Conservation (phyloP, 805 yeast species). For the Lachancea waltii region DNA sequence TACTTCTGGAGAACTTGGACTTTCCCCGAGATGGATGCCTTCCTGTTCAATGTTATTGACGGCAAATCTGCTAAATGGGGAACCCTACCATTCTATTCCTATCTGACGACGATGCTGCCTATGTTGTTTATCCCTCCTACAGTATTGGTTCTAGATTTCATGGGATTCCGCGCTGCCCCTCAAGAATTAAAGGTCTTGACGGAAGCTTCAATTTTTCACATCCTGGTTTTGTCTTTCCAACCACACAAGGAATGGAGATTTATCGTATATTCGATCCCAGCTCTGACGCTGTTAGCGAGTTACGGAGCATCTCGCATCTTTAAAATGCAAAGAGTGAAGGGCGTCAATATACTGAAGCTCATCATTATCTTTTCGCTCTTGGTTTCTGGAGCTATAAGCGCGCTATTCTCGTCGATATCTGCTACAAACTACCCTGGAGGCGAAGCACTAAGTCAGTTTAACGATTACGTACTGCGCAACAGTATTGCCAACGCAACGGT, state of each 20-base stretch:
- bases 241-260: conserved; percentile 96
- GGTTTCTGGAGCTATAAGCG: conserved; percentile 37
- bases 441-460: conserved; percentile 51
- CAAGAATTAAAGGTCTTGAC: conserved; percentile 40
- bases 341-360: conserved; percentile 24
- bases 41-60: conserved; percentile 65
- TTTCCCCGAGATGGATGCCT: conserved; percentile 73
- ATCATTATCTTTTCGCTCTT: conserved; percentile 32
- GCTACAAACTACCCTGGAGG: conserved; percentile 89
- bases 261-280: conserved; percentile 68
- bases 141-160: conserved; percentile 35
- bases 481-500: conserved; percentile 35
- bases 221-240: conserved; percentile 65
- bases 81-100: conserved; percentile 62
- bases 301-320: conserved; percentile 43
- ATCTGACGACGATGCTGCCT: conserved; percentile 44
- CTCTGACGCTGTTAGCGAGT: conserved; percentile 58
- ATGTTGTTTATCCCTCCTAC: conserved; percentile 43
- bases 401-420: conserved; percentile 54
- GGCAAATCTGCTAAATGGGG: conserved; percentile 85
- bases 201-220: conserved; percentile 46
- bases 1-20: conserved; percentile 60
- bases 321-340: conserved; percentile 17
- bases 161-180: conserved; percentile 36
- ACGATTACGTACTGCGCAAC: conserved; percentile 34